phyloP scores from a whole-genome alignment of 768 basidiomycete genomes.

The Rhodotorula paludigena region DNA sequence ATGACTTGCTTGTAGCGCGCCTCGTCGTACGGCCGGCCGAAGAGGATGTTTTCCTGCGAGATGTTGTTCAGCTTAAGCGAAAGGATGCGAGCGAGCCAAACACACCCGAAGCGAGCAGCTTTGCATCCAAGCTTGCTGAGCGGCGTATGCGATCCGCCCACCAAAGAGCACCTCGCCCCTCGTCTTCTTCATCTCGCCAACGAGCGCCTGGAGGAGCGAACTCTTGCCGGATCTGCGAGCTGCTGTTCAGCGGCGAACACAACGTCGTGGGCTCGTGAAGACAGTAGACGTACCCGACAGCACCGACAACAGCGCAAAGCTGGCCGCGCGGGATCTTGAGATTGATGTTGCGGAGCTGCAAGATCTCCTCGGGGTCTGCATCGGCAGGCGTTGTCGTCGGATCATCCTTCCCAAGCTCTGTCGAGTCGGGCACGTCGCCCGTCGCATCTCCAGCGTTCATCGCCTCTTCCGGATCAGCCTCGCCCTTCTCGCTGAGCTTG shows the following conservation, averaged over 20 bases:
- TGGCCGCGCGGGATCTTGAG: conserved; percentile 68
- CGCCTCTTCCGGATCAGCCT: conserved; percentile 16
- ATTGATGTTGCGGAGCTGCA: conserved; percentile 52
- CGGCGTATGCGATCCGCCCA: conserved; percentile 64
- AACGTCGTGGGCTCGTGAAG: not conserved
- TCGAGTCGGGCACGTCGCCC: conserved; percentile 11
- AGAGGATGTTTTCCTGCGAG: conserved; percentile 81
- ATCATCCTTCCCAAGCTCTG: not conserved
- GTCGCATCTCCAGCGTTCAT: conserved; percentile 25
- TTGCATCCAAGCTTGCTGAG: conserved; percentile 90
- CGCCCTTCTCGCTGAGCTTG: conserved; percentile 21
- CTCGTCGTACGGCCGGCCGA: conserved; percentile 77
- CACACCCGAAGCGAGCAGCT: conserved; percentile 38
- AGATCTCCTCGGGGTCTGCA: conserved; percentile 9
- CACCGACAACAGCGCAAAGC: conserved; percentile 77
- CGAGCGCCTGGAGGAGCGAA: conserved; percentile 66
- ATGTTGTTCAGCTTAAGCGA: not conserved
- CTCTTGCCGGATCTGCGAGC: conserved; percentile 55
- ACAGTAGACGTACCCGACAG: conserved; percentile 56
- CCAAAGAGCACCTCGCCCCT: conserved; percentile 66
- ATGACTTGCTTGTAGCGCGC: conserved; percentile 49
- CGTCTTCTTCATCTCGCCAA: conserved; percentile 76
- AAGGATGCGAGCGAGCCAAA: not conserved
- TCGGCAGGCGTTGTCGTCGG: not conserved
- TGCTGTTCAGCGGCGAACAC: not conserved